Base-by-base conservation (phyloP, 768 basidiomycete genomes). In the Melanogaster broomeanus region DNA sequence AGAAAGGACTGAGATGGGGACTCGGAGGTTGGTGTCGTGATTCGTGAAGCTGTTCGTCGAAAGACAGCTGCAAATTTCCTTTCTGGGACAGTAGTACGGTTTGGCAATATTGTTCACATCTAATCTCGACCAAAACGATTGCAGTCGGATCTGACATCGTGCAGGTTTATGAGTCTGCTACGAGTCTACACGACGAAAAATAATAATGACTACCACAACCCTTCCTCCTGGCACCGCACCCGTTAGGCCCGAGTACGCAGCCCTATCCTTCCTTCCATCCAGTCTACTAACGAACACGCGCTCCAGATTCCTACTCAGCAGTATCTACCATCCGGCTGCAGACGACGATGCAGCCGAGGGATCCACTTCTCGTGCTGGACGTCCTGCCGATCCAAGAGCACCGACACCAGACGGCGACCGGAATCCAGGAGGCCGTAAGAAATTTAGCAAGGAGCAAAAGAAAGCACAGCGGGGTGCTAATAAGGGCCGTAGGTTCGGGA, bases 391-490 rank as follows among this genome's bases (percentile, higher is more conserved):
- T 44, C 68, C 65, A 63, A 70, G 61, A 25, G 51, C 68, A 33
- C 65, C 63, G 30, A 72, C 69, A 10, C 61, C 72, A 22, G 72
- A 76, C 50, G 65, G 65, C 8, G 60, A 62, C 22, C 10, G 43
- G 1, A 58, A 55, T 38, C 57, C 52, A 42, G 66, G 68, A 21
- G 60, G 67, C 2, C 56, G 64, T 38, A 76, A 76, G 56, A 77
- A 73, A 58, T 63, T 77, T 48, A 79, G 77, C 11, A 85, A 82
- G 62, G 83, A 85, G 56, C 80, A 85, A 64, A 87, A 82, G 67
- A 90, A 90, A 67, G 82, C 85, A 11, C 79, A 83, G 53, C 75
- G 81, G 28, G 94, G 94, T 2, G 83, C 85, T 52, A 97, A 96
- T 68, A 95, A 93, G 65, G 86, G 83, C 12, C 71, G 95, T 37